Base-by-base conservation (phyloP, 805 yeast species). In the Saturnispora galanensis region DNA sequence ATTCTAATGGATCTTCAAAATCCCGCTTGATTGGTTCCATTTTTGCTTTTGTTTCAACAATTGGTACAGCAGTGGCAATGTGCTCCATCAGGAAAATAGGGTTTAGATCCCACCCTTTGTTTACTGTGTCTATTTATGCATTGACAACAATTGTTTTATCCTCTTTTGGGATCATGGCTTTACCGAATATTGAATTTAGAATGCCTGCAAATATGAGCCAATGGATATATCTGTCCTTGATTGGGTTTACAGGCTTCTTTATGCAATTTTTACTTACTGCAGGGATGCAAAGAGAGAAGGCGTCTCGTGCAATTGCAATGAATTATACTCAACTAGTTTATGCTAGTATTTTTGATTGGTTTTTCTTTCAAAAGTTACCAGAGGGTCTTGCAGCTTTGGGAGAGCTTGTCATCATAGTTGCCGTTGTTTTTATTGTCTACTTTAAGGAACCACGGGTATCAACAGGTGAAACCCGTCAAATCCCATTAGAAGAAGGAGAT, bases 231-330 rank as follows among this genome's bases (percentile, higher is more conserved):
- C 71, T 88, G 50, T 45, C 64, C 1, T 57, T 71, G 17, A 70
- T 86, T 47, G 95, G 96, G 2, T 49, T 81, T 2, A 71, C 84
- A 43, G 97, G 97, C 0, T 89, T 88, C 61, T 63, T 79, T 48
- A 83, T 82, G 80, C 96, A 89, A 60, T 80, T 79, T 55, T 65
- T 81, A 32, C 62, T 84, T 39, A 84, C 96, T 0, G 77, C 85
- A 8, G 96, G 96, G 1, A 73, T 88, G 41, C 95, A 86, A 59
- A 68, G 85, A 44, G 95, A 84, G 50, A 72, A 70, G 48, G 94
- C 96, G 0, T 78, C 87, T 4, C 71, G 84, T 46, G 85, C 88
- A 0, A 71, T 89, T 10, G 70, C 84, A 48, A 79, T 86, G 77
- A 65, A 74, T 2, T 89, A 89, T 58, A 71, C 88, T 2, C 85